Evolutionary conservation across 345 rosid species (phyloP), one percentile per base, ranked within the genome.

Genomic region (Acer saccharum): DNA sequence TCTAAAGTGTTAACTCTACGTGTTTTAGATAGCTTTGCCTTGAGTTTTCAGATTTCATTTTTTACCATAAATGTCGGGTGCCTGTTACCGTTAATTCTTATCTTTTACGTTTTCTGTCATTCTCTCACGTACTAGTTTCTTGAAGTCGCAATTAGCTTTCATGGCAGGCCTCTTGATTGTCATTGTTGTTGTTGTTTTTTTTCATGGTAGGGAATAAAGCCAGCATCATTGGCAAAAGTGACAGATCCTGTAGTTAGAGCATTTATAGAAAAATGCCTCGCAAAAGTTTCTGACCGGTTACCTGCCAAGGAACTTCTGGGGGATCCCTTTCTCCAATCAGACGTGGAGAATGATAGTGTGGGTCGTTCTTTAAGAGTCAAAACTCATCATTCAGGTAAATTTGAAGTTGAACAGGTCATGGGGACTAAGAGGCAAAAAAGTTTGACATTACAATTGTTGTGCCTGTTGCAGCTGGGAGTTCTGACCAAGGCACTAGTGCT

Each of bases 241-340:
- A 82, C 79, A 63, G 90, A 94, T 83, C 85, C 84, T 14, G 84
- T 82, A 41, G 93, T 94, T 57, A 89, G 78, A 86, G 79, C 79
- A 64, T 96, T 96, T 82, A 94, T 96, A 77, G 97, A 90, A 83
- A 96, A 96, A 85, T 96, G 99, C 74, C 91, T 94, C 58, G 87
- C 97, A 18, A 87, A 82, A 52, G 98, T 88, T 73, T 87, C 97
- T 14, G 86, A 88, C 18, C 91, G 98, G 63, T 81, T 92, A 77
- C 74, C 97, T 6, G 98, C 99, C 44, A 88, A 84, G 85, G 93
- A 96, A 80, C 98, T 94, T 73, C 79, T 96, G 82, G 86, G 83
- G 88, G 97, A 96, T 86, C 94, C 95, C 50, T 96, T 96, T 85
- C 95, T 94, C 25, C 89, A 74, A 78, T 65, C 90, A 44, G 84